Base-by-base conservation (phyloP, 2,329 filamentous ascomycete species). In the Talaromyces funiculosus region DNA sequence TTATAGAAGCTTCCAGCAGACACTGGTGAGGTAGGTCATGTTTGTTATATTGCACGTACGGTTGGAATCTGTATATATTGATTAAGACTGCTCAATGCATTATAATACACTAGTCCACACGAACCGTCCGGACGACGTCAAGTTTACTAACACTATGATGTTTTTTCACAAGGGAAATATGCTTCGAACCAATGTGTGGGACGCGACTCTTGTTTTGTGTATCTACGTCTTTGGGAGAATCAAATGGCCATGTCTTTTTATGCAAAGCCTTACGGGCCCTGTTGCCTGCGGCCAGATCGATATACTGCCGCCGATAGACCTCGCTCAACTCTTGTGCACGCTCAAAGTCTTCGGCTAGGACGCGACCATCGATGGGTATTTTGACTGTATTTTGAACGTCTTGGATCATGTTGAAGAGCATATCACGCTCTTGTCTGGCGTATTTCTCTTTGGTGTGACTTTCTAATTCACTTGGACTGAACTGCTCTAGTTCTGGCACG, bases 371-470 rank as follows among this genome's bases (percentile, higher is more conserved):
- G 2, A 31, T 29, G 22, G 53, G 59, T 49, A 57, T 57, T 10
- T 45, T 18, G 35, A 40, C 29, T 22, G n/a, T 57, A 3, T 57
- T 16, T 33, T 61, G 45, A 3, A 51, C 53, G 37, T 43, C 42
- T 53, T 57, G 53, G 18, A 45, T 40, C 35, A 61, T 14, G n/a
- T 57, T 40, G 35, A 61, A 61, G 14, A 56, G 54, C 35, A 61
- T 16, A 14, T 45, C 31, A 24, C 57, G 43, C 53, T 61, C 59
- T 53, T 55, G 47, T 9, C 59, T 37, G 20, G 59, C 59, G n/a
- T 35, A 43, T 24, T 49, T 61, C 35, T 61, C 59, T 9, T 29
- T 49, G n/a, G 18, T 45, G 29, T 61, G 59, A 20, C 20, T 47
- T 24, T 24, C 22, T 22, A 51, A 4, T n/a, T 42, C 47, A 9